Base-by-base conservation (phyloP, 2,329 filamentous ascomycete species). In the Penicillium expansum region DNA sequence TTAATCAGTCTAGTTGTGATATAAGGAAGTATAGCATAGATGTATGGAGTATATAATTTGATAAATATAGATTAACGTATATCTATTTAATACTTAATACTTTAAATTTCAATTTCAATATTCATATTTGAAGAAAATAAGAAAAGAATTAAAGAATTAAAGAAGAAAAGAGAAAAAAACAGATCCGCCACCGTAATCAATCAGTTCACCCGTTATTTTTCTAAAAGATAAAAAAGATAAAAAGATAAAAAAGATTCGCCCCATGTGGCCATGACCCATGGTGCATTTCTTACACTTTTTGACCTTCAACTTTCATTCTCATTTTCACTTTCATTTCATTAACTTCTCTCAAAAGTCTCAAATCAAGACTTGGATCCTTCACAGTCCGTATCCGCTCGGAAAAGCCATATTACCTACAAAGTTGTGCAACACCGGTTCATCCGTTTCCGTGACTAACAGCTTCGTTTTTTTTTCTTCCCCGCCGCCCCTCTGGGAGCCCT, bases 371-470 rank as follows among this genome's bases (percentile, higher is more conserved):
- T 42, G 39, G 16, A 24, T 37, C 35, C 29, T 30, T 30, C 29
- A 30, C 29, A 30, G 29, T 30, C 29, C 10, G 29, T 38, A 2
- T 38, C 9, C n/a, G 38, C 24, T 41, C 20, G 18, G 20, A 27
- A 24, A 22, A 8, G 9, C 22, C 13, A 16, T n/a, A 13, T 48
- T 48, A 38, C 22, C 16, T 38, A 35, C 38, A 33, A 33, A 53
- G 44, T 55, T 51, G 51, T 59, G 52, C 55, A 57, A 64, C 61
- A 43, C 43, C 61, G 63, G 59, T 42, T 58, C 61, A 57, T 22
- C 44, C 54, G 41, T 61, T 65, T 71, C 65, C 62, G 69, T 73
- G 69, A 72, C 71, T 73, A 72, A 73, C 69, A 71, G 69, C 65
- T 69, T 69, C 53, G 50, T 55, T 61, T 60, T 62, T 60, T 60